Evolutionary conservation across 108 stramenopile genomes (phyloP).

Genomic region (Parietichytrium sp.): DNA sequence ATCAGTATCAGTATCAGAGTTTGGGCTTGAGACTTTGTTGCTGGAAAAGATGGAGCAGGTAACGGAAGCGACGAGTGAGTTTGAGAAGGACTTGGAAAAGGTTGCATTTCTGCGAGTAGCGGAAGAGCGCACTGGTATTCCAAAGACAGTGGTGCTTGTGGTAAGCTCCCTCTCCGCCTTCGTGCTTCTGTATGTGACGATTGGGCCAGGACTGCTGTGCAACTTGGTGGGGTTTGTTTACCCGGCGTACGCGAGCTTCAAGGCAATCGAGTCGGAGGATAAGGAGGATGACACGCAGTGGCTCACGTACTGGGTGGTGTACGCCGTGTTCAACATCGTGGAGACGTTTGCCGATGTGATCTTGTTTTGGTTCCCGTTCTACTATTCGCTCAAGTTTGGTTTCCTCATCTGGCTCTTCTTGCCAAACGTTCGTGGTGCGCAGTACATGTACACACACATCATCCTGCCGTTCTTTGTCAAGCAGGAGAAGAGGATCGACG

Average conservation of each 20-base stretch:
- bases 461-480: constrained; percentile 79
- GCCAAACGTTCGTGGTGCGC: constrained; percentile 83
- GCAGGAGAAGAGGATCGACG: constrained; percentile 75
- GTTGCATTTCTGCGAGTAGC: background rate
- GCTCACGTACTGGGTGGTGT: constrained; percentile 92
- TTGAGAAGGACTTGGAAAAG: too few species aligned
- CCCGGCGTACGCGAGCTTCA: constrained; percentile 79
- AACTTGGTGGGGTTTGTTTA: constrained; percentile 86
- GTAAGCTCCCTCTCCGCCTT: background rate
- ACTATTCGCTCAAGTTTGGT: constrained; percentile 87
- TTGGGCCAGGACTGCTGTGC: constrained; percentile 53
- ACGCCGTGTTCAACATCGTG: constrained; percentile 81
- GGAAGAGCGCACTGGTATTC: background rate
- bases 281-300: constrained; percentile 84
- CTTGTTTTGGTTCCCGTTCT: constrained; percentile 89
- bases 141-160: background rate
- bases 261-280: constrained; percentile 77
- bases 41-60: too few species aligned
- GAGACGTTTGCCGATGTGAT: constrained; percentile 79
- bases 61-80: too few species aligned
- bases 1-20: too few species aligned
- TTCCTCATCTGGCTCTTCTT: constrained; percentile 89
- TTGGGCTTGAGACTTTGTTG: too few species aligned
- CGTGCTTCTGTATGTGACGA: constrained; percentile 4
- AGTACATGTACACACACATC: constrained; percentile 79